phyloP scores from a whole-genome alignment of 108 stramenopile species.

The Pseudonitzschia multiseries region DNA sequence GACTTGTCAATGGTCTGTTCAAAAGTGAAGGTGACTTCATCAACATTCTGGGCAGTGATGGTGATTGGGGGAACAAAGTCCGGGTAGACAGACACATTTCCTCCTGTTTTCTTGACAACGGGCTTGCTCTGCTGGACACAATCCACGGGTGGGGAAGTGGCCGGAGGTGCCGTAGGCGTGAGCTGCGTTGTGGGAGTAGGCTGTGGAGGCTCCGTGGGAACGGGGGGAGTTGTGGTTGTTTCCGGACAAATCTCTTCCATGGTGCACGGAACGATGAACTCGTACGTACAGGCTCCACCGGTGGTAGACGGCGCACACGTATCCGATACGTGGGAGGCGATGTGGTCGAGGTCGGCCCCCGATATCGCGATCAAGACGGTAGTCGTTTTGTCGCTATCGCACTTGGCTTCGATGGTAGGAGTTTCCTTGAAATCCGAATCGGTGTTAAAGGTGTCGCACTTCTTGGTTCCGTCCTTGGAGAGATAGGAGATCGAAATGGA shows the following conservation, averaged over 20 bases:
- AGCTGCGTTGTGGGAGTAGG: too few relatives aligned
- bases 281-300: background rate
- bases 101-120: background rate
- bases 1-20: background rate
- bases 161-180: background rate
- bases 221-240: too few relatives aligned
- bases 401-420: background rate
- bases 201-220: too few relatives aligned
- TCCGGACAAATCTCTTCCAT: background rate
- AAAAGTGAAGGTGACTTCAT: background rate
- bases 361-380: background rate
- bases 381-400: background rate
- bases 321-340: background rate
- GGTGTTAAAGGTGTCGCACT: background rate
- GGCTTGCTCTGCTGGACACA: background rate
- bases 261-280: background rate
- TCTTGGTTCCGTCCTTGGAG: background rate
- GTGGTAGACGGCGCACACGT: background rate
- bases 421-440: background rate
- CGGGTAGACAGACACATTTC: background rate
- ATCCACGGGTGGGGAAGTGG: background rate
- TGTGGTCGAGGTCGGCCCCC: background rate
- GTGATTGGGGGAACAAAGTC: slow-evolving; percentile 6
- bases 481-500: background rate
- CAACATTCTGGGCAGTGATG: background rate